Percentiles rank a stretch among this genome's conserved stretches.
phyloP scores from a whole-genome alignment of 345 rosid species.

The Gossypium rotundifolium region DNA sequence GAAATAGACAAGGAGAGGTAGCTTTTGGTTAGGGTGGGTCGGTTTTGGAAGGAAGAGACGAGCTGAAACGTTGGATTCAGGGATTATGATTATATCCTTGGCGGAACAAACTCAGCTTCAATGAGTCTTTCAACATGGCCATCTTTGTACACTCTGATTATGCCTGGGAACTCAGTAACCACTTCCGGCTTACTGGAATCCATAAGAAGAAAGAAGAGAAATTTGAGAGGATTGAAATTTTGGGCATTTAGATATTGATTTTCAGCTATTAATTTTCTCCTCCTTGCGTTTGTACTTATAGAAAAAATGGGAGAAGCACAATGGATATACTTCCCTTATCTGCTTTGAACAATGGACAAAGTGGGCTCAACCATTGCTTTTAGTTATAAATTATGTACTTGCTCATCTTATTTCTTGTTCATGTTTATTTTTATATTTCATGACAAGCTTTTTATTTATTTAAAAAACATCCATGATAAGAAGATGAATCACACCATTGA shows the following conservation, averaged over 20 bases:
- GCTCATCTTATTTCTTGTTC: no score
- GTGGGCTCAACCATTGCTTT: neutral
- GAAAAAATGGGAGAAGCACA: neutral
- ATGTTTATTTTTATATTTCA: no score
- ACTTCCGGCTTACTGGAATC: conserved; percentile 22
- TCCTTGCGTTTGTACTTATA: neutral
- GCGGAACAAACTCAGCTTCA: conserved; percentile 32
- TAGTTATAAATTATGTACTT: neutral
- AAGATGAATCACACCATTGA: no score
- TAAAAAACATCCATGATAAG: no score
- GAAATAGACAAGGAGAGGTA: conserved; percentile 48
- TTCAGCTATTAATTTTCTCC: neutral
- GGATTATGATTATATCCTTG: conserved; percentile 33
- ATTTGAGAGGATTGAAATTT: neutral
- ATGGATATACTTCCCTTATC: neutral
- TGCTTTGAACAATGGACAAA: neutral
- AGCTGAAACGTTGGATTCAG: conserved; percentile 30
- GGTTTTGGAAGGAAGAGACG: conserved; percentile 43
- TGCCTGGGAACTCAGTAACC: conserved; percentile 20
- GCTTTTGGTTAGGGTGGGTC: conserved; percentile 16
- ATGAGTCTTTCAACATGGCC: conserved; percentile 36
- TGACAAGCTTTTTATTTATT: no score
- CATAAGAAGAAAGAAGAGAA: neutral
- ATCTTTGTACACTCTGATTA: conserved; percentile 29
- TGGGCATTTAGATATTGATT: neutral